Percentiles rank a stretch among this genome's conserved stretches.
Evolutionary conservation across 176 grass and related monocot genomes (phyloP).

Genomic region (Oryza punctata): DNA sequence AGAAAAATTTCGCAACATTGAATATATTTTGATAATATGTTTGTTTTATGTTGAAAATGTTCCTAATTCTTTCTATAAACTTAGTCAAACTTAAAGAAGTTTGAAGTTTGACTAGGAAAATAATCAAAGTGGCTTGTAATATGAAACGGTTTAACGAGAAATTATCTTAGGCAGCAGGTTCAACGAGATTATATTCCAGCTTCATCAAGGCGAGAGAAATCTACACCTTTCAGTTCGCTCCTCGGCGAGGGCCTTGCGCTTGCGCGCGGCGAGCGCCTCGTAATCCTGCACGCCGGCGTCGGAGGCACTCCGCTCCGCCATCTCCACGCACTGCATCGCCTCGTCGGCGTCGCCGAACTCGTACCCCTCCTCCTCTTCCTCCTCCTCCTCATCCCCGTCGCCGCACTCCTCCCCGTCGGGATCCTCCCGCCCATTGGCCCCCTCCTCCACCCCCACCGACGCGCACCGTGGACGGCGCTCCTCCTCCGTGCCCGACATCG

Average conservation of each 20-base stretch:
- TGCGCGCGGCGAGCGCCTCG: slow-evolving; percentile 60
- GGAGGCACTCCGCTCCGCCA: slow-evolving; percentile 5
- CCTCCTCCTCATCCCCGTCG: slow-evolving; percentile 23
- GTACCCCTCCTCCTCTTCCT: slow-evolving; percentile 45
- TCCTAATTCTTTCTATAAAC: no score
- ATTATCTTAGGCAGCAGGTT: neutral
- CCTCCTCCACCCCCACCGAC: neutral
- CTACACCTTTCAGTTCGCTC: slow-evolving; percentile 43
- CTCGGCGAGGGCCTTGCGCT: slow-evolving; percentile 69
- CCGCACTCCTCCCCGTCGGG: neutral
- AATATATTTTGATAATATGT: no score
- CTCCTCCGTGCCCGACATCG: neutral
- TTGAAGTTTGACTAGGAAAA: no score
- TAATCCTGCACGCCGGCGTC: slow-evolving; percentile 44
- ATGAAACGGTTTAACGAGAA: neutral
- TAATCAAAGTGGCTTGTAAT: no score
- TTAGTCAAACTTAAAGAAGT: no score
- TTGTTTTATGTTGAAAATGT: no score
- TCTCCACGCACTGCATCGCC: slow-evolving; percentile 45
- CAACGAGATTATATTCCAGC: neutral
- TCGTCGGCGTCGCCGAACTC: slow-evolving; percentile 46
- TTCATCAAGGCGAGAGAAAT: neutral
- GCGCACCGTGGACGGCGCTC: neutral
- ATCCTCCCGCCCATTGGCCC: neutral
- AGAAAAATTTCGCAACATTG: no score